phyloP scores from a whole-genome alignment of 352 stramenopile species.

The Albugo candida region DNA sequence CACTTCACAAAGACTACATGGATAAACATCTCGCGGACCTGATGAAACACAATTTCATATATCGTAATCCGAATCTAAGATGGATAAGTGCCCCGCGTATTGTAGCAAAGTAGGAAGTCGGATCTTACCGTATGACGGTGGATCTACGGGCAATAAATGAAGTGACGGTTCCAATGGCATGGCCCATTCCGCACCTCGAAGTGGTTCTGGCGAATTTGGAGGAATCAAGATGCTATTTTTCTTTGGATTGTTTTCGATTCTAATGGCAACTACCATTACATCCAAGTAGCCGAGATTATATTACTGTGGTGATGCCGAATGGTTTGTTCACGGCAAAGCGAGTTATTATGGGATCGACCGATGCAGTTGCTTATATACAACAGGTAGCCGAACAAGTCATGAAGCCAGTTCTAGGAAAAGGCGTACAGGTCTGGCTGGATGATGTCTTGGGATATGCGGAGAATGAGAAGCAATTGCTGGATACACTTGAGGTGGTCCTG shows the following conservation, averaged over 20 bases:
- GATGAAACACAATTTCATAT: background rate
- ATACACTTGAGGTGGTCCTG: slow-evolving; percentile 6
- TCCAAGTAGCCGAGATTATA: background rate
- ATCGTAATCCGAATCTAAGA: background rate
- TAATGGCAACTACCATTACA: slow-evolving; percentile 5
- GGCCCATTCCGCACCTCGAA: slow-evolving; percentile 8
- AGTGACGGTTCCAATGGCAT: slow-evolving; percentile 9
- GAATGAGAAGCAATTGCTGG: slow-evolving; percentile 2
- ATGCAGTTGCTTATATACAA: slow-evolving; percentile 12
- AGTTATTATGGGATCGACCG: slow-evolving; percentile 7
- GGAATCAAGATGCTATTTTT: background rate
- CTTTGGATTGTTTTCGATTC: slow-evolving; percentile 3
- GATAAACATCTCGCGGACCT: background rate
- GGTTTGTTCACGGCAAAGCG: slow-evolving; percentile 10
- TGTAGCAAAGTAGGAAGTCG: background rate
- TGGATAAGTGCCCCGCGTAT: background rate
- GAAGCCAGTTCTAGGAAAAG: slow-evolving; percentile 2
- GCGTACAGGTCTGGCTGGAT: slow-evolving; percentile 13
- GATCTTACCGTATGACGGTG: background rate
- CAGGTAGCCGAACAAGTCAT: background rate
- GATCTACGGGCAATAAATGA: slow-evolving; percentile 2
- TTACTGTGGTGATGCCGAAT: slow-evolving; percentile 6
- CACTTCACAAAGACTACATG: background rate
- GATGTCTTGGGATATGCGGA: slow-evolving; percentile 12
- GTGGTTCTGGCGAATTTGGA: slow-evolving; percentile 1